Conservation (phyloP, 306 rosid genomes). For the Abrus pulchellus region DNA sequence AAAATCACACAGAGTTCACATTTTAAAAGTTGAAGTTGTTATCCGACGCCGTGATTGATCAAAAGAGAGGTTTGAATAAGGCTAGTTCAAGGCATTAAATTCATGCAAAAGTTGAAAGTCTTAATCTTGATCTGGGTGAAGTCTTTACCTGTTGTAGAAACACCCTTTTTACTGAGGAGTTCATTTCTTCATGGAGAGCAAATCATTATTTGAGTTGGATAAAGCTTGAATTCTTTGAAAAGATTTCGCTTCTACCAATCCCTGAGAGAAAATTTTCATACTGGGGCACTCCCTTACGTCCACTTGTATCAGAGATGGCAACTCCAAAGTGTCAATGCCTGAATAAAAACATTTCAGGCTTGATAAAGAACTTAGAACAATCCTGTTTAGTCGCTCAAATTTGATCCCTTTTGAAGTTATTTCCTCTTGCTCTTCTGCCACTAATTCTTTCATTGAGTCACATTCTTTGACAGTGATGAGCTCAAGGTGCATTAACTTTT, state of each 20-base stretch:
- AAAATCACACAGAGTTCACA: too few species aligned
- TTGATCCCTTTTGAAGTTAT: background rate
- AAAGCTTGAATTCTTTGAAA: constrained; percentile 27
- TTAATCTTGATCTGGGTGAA: background rate
- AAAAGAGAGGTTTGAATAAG: too few species aligned
- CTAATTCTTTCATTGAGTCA: constrained; percentile 16
- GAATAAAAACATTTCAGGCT: constrained; percentile 30
- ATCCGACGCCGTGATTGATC: too few species aligned
- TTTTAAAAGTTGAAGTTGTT: too few species aligned
- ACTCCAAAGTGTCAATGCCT: constrained; percentile 14
- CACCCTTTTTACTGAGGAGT: background rate
- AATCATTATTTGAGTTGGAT: background rate
- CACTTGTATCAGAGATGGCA: constrained; percentile 28
- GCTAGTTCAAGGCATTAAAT: background rate
- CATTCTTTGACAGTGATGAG: accelerated
- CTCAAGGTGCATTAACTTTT: background rate
- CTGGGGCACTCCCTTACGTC: constrained; percentile 8
- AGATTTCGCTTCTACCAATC: background rate
- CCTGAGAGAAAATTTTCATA: constrained; percentile 15
- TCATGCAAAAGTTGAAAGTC: background rate
- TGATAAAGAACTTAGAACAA: background rate
- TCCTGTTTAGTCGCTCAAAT: background rate
- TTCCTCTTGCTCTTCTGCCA: constrained; percentile 4
- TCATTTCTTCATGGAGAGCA: background rate
- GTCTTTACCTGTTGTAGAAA: background rate